Evolutionary conservation across 1,284 basidiomycete species (phyloP), one percentile per base, ranked within the genome.

Genomic region (Hymenochaete sp.): DNA sequence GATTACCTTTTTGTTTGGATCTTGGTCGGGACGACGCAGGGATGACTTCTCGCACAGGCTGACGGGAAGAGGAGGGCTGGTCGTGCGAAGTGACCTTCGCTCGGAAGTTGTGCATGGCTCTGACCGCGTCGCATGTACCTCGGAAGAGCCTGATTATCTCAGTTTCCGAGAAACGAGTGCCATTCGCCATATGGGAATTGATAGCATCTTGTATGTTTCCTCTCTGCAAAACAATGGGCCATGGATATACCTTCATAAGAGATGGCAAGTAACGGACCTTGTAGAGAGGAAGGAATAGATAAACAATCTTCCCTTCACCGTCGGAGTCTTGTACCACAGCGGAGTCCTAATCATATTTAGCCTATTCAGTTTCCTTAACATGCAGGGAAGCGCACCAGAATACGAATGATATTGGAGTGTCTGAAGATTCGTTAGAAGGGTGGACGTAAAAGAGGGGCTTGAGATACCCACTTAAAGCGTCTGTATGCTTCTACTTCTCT

Each of bases 131-230:
- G 63, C 95, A 98, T 9, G 93, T 91, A 5, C 93, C 95, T 54
- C 84, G 85, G 72, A 98, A 98, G 29, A 93, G 71, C 21, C 76
- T 75, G 22, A 98, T 71, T 68, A 98, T 88, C 45, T 92, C 85
- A 52, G 76, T 73, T 65, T 99, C 96, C 1, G 89, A 77, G 59
- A 93, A 89, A 51, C 82, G 80, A 25, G 81, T 82, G 18, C 82
- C 80, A 48, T 89, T 89, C 38, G 93, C 82, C 5, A 86, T 76
- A 57, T 95, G 83, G 25, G 81, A 72, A 54, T 91, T 90, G 57
- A 99, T 97, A 31, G 82, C 82, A 59, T 98, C 93, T 73, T 98
- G 96, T 13, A 98, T 72, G 59, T 97, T 97, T 27, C 91, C 91
- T 45, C 81, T 74, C 84, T 90, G 53, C 21, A 42, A 29, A 50